phyloP scores from a whole-genome alignment of 2,329 filamentous ascomycete species.

The Phaeophleospora eucalypticola region DNA sequence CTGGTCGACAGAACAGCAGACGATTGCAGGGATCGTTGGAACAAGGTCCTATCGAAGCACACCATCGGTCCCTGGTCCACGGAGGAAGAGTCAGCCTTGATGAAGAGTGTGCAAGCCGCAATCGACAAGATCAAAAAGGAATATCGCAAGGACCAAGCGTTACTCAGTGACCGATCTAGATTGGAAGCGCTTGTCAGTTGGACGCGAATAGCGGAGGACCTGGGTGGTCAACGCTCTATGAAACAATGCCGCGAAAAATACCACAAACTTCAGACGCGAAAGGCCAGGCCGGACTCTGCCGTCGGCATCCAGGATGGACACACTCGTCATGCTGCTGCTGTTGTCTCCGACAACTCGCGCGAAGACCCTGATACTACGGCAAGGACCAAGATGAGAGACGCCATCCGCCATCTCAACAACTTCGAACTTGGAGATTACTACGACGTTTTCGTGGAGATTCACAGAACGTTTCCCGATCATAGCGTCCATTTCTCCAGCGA shows the following conservation, averaged over 20 bases:
- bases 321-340: neutral
- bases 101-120: constrained; percentile 51
- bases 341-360: neutral
- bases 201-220: constrained; percentile 58
- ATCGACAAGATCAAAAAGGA: constrained; percentile 47
- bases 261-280: constrained; percentile 47
- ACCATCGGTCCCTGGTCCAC: constrained; percentile 56
- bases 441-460: constrained; percentile 38
- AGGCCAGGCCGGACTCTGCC: constrained; percentile 1
- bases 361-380: constrained; percentile 7
- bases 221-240: constrained; percentile 59
- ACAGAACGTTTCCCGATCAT: constrained; percentile 22
- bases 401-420: constrained; percentile 24
- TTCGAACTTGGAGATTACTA: constrained; percentile 42
- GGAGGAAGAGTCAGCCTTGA: constrained; percentile 56
- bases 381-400: constrained; percentile 13
- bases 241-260: constrained; percentile 68
- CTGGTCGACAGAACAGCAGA: constrained; percentile 60
- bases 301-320: neutral
- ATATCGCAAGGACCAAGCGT: constrained; percentile 4
- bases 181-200: constrained; percentile 61
- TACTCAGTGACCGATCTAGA: constrained; percentile 30
- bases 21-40: constrained; percentile 66
- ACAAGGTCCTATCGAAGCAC: constrained; percentile 59
- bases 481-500: constrained; percentile 27